phyloP scores from a whole-genome alignment of 1,284 basidiomycete species.

The Ustilago shanxiensis region DNA sequence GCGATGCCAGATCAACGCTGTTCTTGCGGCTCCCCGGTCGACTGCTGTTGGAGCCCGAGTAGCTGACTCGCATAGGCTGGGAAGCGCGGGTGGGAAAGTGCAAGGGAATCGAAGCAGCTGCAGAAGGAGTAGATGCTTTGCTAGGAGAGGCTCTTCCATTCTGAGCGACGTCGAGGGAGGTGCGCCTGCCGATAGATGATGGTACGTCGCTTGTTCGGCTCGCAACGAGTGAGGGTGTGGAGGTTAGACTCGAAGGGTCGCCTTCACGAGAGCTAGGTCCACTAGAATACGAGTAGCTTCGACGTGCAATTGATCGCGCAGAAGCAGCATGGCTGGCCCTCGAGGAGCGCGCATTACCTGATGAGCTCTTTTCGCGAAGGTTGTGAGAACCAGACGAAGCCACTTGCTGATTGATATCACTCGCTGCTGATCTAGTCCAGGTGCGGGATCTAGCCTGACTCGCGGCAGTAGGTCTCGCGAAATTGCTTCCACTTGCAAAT shows the following conservation, averaged over 20 bases:
- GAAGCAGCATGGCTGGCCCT: conserved; percentile 22
- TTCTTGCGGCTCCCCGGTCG: conserved; percentile 37
- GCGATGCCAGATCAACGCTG: conserved; percentile 28
- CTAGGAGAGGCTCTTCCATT: conserved; percentile 22
- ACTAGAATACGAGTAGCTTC: conserved; percentile 42
- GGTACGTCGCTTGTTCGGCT: conserved; percentile 7
- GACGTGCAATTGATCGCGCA: conserved; percentile 23
- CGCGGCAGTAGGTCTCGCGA: conserved; percentile 55
- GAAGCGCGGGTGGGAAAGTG: conserved; percentile 46
- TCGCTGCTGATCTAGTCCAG: conserved; percentile 29
- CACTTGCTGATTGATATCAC: conserved; percentile 25
- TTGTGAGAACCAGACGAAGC: background rate
- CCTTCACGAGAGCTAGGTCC: conserved; percentile 13
- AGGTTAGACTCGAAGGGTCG: background rate
- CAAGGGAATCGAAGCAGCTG: conserved; percentile 16
- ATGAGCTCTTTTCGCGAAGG: conserved; percentile 15
- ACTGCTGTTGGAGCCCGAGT: conserved; percentile 32
- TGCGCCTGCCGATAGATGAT: conserved; percentile 12
- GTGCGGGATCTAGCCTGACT: conserved; percentile 50
- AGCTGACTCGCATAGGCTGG: conserved; percentile 37
- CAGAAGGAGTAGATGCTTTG: background rate
- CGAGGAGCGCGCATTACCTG: conserved; percentile 4
- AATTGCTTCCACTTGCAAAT: conserved; percentile 23
- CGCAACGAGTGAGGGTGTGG: conserved; percentile 2
- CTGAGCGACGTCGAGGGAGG: conserved; percentile 18